Evolutionary conservation across 2,329 filamentous ascomycete species (phyloP).

Genomic region (Aquanectria penicillioides): DNA sequence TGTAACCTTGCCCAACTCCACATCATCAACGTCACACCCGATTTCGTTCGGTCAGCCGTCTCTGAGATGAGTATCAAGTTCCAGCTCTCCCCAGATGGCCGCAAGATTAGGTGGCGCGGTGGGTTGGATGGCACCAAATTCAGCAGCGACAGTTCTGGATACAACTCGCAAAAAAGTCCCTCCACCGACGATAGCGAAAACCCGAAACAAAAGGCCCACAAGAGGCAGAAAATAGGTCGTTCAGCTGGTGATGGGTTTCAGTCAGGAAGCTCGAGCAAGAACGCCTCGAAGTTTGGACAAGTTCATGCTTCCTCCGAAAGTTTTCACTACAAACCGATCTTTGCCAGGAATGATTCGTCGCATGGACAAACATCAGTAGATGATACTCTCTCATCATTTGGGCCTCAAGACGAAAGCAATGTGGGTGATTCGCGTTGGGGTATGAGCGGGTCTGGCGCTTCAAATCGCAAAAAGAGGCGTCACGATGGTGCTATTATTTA

Average conservation of each 20-base stretch:
- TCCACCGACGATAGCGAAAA: constrained; percentile 61
- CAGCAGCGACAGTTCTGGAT: constrained; percentile 70
- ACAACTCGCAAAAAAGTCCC: constrained; percentile 57
- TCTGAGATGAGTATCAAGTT: constrained; percentile 77
- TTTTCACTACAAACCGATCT: constrained; percentile 74
- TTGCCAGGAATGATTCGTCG: constrained; percentile 61
- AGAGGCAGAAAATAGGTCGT: constrained; percentile 56
- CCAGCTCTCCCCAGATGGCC: constrained; percentile 80
- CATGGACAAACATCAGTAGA: constrained; percentile 59
- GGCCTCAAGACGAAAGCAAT: constrained; percentile 59
- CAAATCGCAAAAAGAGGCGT: constrained; percentile 61
- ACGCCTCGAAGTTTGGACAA: constrained; percentile 53
- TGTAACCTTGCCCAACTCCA: constrained; percentile 86
- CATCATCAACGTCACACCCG: constrained; percentile 82
- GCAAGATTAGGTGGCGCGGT: constrained; percentile 83
- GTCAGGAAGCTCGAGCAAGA: constrained; percentile 49
- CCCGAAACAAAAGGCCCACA: constrained; percentile 55
- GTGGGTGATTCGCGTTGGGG: constrained; percentile 58
- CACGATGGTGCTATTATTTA: constrained; percentile 84
- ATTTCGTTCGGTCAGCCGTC: constrained; percentile 80
- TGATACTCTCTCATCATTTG: constrained; percentile 60
- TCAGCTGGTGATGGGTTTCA: constrained; percentile 47
- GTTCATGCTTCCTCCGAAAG: constrained; percentile 53
- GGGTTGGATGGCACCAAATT: constrained; percentile 71
- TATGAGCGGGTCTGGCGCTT: constrained; percentile 59